Base-by-base conservation (phyloP, 176 grass and related monocot species). In the Microstegium vimineum region DNA sequence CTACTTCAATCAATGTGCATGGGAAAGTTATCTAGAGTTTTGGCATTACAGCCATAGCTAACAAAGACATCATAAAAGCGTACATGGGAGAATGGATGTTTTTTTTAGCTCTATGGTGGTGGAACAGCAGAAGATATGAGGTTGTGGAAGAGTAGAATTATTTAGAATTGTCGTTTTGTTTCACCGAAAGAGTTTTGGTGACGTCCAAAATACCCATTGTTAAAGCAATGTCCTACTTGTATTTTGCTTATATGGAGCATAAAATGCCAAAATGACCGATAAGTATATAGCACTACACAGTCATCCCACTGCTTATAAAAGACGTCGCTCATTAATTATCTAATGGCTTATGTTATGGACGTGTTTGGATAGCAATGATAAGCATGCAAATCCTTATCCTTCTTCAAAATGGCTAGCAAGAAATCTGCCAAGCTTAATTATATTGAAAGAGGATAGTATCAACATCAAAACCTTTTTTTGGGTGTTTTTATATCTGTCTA, bases 271-370 rank as follows among this genome's bases (percentile, higher is more conserved):
- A 77, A 42, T 23, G 1, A 6, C 1, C 2, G n/a, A 62, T 77
- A 42, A 45, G 3, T 20, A 64, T 2, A 64, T 78, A 45, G 30
- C 2, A 0, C 1, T 20, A 10, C 8, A 31, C 4, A 26, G 4
- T 20, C 22, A 25, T 16, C 16, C 34, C 2, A 76, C n/a, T 0
- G 2, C 6, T 49, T 18, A 4, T 49, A 51, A 0, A 45, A 3
- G 18, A 10, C 2, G 1, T 1, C 0, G 0, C n/a, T 25, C 2
- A 3, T 8, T 23, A 11, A 3, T 8, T 23, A 11, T 41, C 20
- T 6, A 15, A 14, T 26, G n/a, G n/a, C 2, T 27, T 12, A 17
- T 15, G 13, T 41, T 8, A 8, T 28, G 35, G 8, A 38, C 4
- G 10, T 69, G 34, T n/a, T 69, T 69, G 64, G 64, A 37, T 36